Conservation (phyloP, 2,329 filamentous ascomycete species). For the Apiospora marii region DNA sequence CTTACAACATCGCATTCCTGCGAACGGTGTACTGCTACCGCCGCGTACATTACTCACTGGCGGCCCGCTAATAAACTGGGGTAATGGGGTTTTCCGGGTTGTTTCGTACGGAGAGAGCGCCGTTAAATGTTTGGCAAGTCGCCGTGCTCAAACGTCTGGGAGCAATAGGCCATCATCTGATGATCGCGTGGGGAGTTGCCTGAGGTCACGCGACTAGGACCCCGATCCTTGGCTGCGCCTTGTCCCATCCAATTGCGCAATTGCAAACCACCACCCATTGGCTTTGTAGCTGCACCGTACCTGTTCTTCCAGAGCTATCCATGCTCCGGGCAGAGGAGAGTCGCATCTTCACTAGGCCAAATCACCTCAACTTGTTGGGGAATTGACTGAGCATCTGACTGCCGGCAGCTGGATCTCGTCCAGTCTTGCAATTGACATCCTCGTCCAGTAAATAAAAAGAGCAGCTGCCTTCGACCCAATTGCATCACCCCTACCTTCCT, state of each 20-base stretch:
- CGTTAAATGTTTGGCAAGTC: slow-evolving; percentile 8
- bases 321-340: background rate
- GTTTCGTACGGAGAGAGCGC: background rate
- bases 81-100: slow-evolving; percentile 7
- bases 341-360: slow-evolving; percentile 7
- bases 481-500: background rate
- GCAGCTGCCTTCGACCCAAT: slow-evolving; percentile 1
- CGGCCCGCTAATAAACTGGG: background rate
- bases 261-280: background rate
- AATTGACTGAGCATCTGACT: slow-evolving; percentile 10
- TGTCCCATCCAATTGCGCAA: background rate
- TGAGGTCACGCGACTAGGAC: slow-evolving; percentile 23
- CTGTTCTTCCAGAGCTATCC: slow-evolving; percentile 10
- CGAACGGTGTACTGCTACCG: background rate
- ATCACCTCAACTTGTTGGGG: slow-evolving; percentile 16
- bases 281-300: slow-evolving; percentile 4
- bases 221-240: background rate
- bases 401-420: slow-evolving; percentile 12
- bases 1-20: slow-evolving; percentile 14
- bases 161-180: slow-evolving; percentile 12
- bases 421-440: slow-evolving; percentile 8
- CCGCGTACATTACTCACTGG: slow-evolving; percentile 3
- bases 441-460: slow-evolving; percentile 1
- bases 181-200: slow-evolving; percentile 24
- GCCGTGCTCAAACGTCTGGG: background rate